Base-by-base conservation (phyloP, 768 basidiomycete genomes). In the Xerocomellus intermedius region DNA sequence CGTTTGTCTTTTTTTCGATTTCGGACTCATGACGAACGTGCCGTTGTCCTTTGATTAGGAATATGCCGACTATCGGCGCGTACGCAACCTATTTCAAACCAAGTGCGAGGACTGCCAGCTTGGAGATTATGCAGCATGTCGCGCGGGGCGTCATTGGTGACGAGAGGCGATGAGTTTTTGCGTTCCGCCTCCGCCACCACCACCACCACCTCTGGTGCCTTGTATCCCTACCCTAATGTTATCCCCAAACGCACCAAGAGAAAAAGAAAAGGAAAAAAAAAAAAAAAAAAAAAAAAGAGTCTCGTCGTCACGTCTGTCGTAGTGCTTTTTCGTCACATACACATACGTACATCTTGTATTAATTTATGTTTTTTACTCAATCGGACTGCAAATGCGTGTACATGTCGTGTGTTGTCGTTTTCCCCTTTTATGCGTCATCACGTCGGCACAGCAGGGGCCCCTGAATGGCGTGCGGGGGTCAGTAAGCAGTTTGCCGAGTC, bases 11-110 rank as follows among this genome's bases (percentile, higher is more conserved):
- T 7, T 37, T 2, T 32, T 17, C 16, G 12, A 33, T 42, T 35
- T 30, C n/a, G 2, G 28, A 32, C 58, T 65, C 42, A 51, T 37
- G 33, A 48, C 33, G 37, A 21, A 32, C 22, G n/a, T 6, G 24
- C 47, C 24, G 24, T 26, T 41, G 8, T 47, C 21, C 43, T 41
- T 35, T 36, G 32, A 19, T 36, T 17, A 81, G 79, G 65, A 59
- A 33, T 66, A 70, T 35, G 56, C 69, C 46, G 84, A 87, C 61
- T 65, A 82, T 37, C 77, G 81, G 50, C 76, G 78, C 38, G 82
- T 89, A 37, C 72, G 78, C 54, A 89, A 82, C 67, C 74, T 87
- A 68, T 85, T 89, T 61, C 85, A 86, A 61, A 78, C 79, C 54
- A 74, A 79, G 52, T 88, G 86, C 71, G 86, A 85, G 5, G 58